Base-by-base conservation (phyloP, 2,329 filamentous ascomycete genomes). In the Diplodia seriata region DNA sequence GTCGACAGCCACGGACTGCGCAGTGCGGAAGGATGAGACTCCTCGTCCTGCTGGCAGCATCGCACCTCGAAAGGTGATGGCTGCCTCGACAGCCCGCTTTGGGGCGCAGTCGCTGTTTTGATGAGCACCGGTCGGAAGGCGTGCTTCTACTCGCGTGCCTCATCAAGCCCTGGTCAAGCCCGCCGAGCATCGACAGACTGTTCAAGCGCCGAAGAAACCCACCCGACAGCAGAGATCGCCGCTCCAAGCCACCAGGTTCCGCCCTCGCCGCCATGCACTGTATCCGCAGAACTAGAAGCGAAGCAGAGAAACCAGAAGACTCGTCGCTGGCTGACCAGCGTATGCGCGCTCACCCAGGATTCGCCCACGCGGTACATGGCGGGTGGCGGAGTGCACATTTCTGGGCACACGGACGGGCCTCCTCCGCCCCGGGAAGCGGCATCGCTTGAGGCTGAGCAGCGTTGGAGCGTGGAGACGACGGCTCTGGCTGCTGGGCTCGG, bases 401-500 rank as follows among this genome's bases (percentile, higher is more conserved):
- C 31, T 15, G 59, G 57, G 38, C 36, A 38, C 23, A 18, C 59
- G 59, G 59, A 63, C 47, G 47, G 47, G 43, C 56, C 47, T 36
- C 59, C 31, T 63, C 59, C 59, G 59, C 59, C 43, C 59, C 47
- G 57, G n/a, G 57, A 18, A 40, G 31, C 40, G 57, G 9, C 57
- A n/a, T 49, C n/a, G 43, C 14, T n/a, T n/a, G 31, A 33, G 49
- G 23, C 33, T 15, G 9, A 6, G 47, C 36, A 18, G 54, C n/a
- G 29, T 29, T 36, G 23, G 54, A 38, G 54, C 54, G 54, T 56
- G 6, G 54, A 56, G 18, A 20, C 33, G 31, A 50, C 29, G 26
- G 59, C 47, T 50, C 29, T 51, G 59, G 40, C 31, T 50, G 59
- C 59, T 50, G 51, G 49, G 64, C 38, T n/a, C 59, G 56, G 56